A percentile compares a stretch with the other conserved stretches of the same genome.
These are phyloP conservation scores for Xerocomus amazonicus DNA, from an alignment of 1,284 basidiomycete genomes.

Conservation along the genomic window DNA sequence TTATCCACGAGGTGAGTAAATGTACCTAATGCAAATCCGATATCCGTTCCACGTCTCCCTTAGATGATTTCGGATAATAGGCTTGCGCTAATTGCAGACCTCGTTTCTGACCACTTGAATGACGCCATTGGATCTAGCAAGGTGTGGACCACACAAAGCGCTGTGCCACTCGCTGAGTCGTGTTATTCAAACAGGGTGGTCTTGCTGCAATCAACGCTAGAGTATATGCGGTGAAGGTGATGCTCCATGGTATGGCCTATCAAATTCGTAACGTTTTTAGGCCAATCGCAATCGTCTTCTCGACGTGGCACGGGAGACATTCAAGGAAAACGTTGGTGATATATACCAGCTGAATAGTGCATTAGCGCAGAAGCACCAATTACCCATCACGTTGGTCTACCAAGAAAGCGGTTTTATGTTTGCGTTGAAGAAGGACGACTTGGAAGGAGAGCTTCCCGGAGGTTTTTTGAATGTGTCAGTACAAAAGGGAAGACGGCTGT, in stretches of 20 bases:
- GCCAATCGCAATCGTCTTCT: slow-evolving; percentile 79
- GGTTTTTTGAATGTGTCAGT: slow-evolving; percentile 68
- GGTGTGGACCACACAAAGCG: slow-evolving; percentile 37
- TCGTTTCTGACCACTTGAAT: slow-evolving; percentile 65
- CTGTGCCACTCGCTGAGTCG: neutral
- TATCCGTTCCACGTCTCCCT: neutral
- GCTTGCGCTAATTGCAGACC: slow-evolving; percentile 56
- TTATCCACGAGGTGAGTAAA: slow-evolving; percentile 52
- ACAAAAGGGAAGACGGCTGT: slow-evolving; percentile 69
- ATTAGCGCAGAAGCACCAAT: slow-evolving; percentile 56
- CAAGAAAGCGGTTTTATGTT: slow-evolving; percentile 73
- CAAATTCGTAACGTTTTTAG: slow-evolving; percentile 29
- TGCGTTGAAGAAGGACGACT: slow-evolving; percentile 59
- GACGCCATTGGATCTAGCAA: slow-evolving; percentile 61
- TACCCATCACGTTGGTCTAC: slow-evolving; percentile 66
- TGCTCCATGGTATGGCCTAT: neutral
- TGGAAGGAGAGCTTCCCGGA: slow-evolving; percentile 60
- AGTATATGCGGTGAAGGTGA: slow-evolving; percentile 80
- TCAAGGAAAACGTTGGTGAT: slow-evolving; percentile 86
- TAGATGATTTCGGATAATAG: slow-evolving; percentile 74
- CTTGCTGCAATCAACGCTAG: slow-evolving; percentile 66
- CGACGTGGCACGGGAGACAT: slow-evolving; percentile 90
- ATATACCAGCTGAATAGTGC: slow-evolving; percentile 65
- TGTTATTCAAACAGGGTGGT: slow-evolving; percentile 47
- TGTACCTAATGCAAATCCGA: neutral